Percentiles rank a stretch among this genome's conserved stretches.
These are phyloP conservation scores for Pleurotus sapidus DNA, from an alignment of 768 basidiomycete genomes.

Conservation along the genomic window DNA sequence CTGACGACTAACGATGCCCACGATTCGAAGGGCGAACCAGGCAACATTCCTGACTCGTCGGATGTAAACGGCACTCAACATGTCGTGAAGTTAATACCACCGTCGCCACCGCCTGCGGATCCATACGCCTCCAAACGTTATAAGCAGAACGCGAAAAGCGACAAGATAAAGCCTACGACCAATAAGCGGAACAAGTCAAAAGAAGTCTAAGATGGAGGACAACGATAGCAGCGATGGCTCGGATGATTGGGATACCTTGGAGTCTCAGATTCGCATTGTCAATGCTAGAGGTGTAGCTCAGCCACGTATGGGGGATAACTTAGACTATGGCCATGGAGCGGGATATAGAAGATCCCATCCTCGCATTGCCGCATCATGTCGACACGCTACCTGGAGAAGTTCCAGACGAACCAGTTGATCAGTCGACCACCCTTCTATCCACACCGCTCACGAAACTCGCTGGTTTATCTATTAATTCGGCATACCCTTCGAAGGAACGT, in stretches of 20 bases:
- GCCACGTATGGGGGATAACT: background rate
- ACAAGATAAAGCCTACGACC: constrained; percentile 32
- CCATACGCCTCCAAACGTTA: constrained; percentile 14
- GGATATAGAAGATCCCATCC: constrained; percentile 9
- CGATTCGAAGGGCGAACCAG: background rate
- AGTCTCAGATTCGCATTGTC: constrained; percentile 13
- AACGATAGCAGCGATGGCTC: constrained; percentile 15
- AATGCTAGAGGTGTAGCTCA: constrained; percentile 14
- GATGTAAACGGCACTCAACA: background rate
- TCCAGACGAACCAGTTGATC: background rate
- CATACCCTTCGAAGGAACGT: constrained; percentile 32
- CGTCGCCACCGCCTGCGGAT: constrained; percentile 60
- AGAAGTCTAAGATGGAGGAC: constrained; percentile 46
- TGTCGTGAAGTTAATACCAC: constrained; percentile 48
- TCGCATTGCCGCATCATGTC: background rate
- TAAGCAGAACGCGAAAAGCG: constrained; percentile 23
- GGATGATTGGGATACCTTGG: constrained; percentile 26
- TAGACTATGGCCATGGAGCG: constrained; percentile 7
- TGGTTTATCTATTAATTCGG: constrained; percentile 59
- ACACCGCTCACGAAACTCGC: constrained; percentile 62
- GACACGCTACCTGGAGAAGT: background rate
- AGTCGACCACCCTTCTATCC: constrained; percentile 22
- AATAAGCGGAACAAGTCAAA: background rate
- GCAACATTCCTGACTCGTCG: background rate
- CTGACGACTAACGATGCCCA: background rate